phyloP scores from a whole-genome alignment of 768 basidiomycete genomes.

The Imleria badia region DNA sequence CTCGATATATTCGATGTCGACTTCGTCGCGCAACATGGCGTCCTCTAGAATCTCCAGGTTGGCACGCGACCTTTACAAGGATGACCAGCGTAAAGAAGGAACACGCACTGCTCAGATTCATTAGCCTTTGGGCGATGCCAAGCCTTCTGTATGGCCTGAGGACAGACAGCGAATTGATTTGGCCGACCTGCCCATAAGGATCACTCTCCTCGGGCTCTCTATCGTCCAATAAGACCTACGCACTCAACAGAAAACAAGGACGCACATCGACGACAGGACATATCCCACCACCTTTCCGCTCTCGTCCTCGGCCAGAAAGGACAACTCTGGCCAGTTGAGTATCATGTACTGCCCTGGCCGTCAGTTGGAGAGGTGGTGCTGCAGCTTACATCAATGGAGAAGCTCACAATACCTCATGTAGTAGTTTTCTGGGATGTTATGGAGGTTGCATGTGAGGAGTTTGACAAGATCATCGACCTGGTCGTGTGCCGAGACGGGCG shows the following conservation, averaged over 20 bases:
- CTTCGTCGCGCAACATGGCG: slow-evolving; percentile 22
- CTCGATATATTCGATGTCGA: slow-evolving; percentile 21
- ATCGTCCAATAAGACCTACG: slow-evolving; percentile 1
- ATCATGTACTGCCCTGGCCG: slow-evolving; percentile 45
- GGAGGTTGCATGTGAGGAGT: slow-evolving; percentile 51
- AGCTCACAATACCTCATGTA: slow-evolving; percentile 33
- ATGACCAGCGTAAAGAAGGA: background rate
- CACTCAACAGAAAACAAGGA: background rate
- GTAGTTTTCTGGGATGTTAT: slow-evolving; percentile 55
- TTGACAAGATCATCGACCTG: slow-evolving; percentile 48
- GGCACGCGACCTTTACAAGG: background rate
- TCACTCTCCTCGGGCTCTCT: slow-evolving; percentile 26
- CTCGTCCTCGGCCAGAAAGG: slow-evolving; percentile 52
- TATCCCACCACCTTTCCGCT: slow-evolving; percentile 53
- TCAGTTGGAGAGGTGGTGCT: slow-evolving; percentile 3
- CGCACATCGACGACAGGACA: slow-evolving; percentile 56
- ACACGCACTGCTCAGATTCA: slow-evolving; percentile 27
- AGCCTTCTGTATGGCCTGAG: slow-evolving; percentile 30
- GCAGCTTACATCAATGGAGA: background rate
- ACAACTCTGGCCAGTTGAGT: slow-evolving; percentile 52
- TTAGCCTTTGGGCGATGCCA: slow-evolving; percentile 28
- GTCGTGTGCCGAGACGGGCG: background rate
- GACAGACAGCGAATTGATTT: slow-evolving; percentile 31
- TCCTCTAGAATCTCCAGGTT: slow-evolving; percentile 17
- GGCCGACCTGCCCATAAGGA: slow-evolving; percentile 16